Evolutionary conservation across 2,329 filamentous ascomycete genomes (phyloP), one percentile per base, ranked within the genome.

Genomic region (Arthrocladium fulminans): DNA sequence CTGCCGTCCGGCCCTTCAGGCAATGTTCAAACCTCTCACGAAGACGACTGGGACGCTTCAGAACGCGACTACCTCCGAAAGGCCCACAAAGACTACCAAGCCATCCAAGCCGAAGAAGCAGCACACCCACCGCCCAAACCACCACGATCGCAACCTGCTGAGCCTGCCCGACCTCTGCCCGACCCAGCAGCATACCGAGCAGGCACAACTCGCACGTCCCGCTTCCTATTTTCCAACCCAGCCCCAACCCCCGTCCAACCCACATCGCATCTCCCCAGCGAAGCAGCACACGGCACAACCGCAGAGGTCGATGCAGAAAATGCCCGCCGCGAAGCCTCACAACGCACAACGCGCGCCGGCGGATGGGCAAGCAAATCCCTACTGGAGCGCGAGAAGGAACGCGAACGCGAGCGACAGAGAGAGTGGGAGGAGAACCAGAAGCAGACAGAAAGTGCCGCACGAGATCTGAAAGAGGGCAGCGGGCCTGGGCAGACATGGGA

Each of bases 371-470:
- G 72, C n/a, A 81, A 79, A 59, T 79, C 76, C 2, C 68, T 83
- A 1, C 69, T 83, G 2, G 79, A 82, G 59, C 74, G 79, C 6
- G 80, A 83, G 55, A 83, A 82, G 80, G 79, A 83, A 60, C 75
- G 77, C 17, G 80, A 83, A 59, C 73, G 79, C 13, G 76, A 81
- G 58, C 71, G 79, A 40, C 80, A 83, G 59, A 69, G 72, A 30
- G 80, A 83, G 52, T 83, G 80, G 80, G 79, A 83, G 59, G 74
- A 80, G 38, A 67, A 67, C 17, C 80, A 83, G 60, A 70, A 75
- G 45, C 69, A 66, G 13, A 67, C 71, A 1, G 65, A 69, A 46
- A 68, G 67, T 25, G 72, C 72, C 1, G 68, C 71, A 1, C 70
- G 68, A 10, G 66, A 67, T 48, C 63, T 69, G 6, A 70, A 70